Evolutionary conservation across 768 basidiomycete genomes (phyloP), one percentile per base, ranked within the genome.

Genomic region (Hortiboletus campestris): DNA sequence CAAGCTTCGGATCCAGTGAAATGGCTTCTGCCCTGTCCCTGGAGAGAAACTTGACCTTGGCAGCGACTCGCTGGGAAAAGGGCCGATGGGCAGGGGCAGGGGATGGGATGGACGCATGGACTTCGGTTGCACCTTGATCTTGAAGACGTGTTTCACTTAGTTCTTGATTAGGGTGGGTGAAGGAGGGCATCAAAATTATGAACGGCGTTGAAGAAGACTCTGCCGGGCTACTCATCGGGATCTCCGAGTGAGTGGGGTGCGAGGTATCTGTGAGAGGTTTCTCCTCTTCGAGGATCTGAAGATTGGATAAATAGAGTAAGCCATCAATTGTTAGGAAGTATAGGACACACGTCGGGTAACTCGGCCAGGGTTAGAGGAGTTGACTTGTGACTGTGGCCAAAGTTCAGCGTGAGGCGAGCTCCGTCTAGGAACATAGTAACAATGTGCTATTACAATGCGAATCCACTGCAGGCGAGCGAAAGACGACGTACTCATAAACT

Each of bases 1-100:
- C 67, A 34, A 70, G 69, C 55, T 72, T 70, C 14, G 69, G 71
- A 36, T 70, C 67, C n/a, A 58, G 51, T 4, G 55, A 39, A n/a
- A 70, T 70, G 19, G 66, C 64, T 44, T 67, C 65, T 4, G 44
- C 59, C 2, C 67, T 61, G 45, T 70, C 69, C 32, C 35, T 47
- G n/a, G 70, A 61, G 25, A 70, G 59, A 20, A 52, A 35, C 35
- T 56, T 63, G 56, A 58, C 60, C 31, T 60, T 61, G 49, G 58
- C 46, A 16, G 44, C 57, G 36, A 61, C 28, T 2, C 58, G 61
- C 29, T 58, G 51, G 8, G 58, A 45, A 45, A 62, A 43, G 2
- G 57, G 53, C 29, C 41, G 51, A 2, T 53, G 52, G 17, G 49
- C 12, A 7, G 53, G 41, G 0, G 41, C 11, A 8, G 58, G 44